Conservation (phyloP, 495 filamentous ascomycete genomes). For the Peziza echinospora region DNA sequence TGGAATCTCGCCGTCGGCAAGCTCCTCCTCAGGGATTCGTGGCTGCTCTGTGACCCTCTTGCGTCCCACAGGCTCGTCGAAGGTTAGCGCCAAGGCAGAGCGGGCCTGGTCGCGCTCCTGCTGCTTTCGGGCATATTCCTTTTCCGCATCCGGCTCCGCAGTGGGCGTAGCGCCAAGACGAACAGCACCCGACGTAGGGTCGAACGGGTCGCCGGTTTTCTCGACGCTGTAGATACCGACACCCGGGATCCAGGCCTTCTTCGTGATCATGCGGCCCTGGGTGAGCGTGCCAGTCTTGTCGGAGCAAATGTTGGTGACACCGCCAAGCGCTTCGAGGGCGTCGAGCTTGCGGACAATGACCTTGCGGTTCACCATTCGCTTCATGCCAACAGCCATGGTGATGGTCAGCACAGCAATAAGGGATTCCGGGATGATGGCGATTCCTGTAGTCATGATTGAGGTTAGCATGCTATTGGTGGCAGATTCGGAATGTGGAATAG, state of each 20-base stretch:
- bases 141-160: conserved; percentile 6
- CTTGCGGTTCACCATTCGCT: conserved; percentile 51
- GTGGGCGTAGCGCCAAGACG: conserved; percentile 11
- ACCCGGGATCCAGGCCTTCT: conserved; percentile 58
- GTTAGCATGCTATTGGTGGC: not conserved
- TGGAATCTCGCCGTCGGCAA: conserved; percentile 9
- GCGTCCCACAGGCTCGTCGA: conserved; percentile 9
- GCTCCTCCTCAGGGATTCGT: conserved; percentile 12
- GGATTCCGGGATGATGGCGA: conserved; percentile 51
- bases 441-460: conserved; percentile 24
- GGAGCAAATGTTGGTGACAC: conserved; percentile 72
- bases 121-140: conserved; percentile 11
- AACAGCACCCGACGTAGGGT: conserved; percentile 28
- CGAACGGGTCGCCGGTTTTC: conserved; percentile 33
- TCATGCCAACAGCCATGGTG: conserved; percentile 57
- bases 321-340: conserved; percentile 62
- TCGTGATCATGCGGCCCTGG: conserved; percentile 54
- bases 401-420: conserved; percentile 50
- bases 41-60: conserved; percentile 14
- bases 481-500: not conserved
- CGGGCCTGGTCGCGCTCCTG: conserved; percentile 13
- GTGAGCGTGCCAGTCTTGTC: conserved; percentile 77
- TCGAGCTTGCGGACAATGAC: conserved; percentile 64
- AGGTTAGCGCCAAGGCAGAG: conserved; percentile 12
- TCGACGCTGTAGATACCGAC: conserved; percentile 34